Evolutionary conservation across 768 basidiomycete genomes (phyloP).

Genomic region (Pleurotus giganteus): DNA sequence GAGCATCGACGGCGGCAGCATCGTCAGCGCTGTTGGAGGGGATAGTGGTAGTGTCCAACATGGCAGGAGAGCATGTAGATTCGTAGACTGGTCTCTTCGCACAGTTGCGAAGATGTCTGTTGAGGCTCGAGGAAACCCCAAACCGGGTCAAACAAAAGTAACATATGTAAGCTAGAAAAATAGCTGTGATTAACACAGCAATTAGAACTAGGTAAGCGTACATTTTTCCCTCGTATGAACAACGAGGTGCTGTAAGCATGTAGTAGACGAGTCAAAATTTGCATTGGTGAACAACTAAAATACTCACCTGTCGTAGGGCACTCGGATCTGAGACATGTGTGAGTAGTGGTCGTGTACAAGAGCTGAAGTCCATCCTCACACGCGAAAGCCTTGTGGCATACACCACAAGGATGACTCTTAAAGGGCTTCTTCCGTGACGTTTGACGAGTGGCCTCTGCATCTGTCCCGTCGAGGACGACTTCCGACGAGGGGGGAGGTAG

Average conservation of each 20-base stretch:
- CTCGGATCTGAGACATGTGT: background rate
- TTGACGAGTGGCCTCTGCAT: too few species aligned
- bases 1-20: too few species aligned
- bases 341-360: background rate
- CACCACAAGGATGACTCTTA: too few species aligned
- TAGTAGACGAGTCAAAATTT: background rate
- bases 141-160: background rate
- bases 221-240: background rate
- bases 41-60: too few species aligned
- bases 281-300: background rate
- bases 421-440: too few species aligned
- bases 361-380: background rate
- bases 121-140: background rate
- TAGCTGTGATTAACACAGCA: background rate
- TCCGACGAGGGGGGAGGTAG: too few species aligned
- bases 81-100: background rate
- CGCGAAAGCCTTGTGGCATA: background rate
- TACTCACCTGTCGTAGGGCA: background rate
- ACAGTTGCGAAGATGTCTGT: background rate
- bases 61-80: background rate
- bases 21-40: background rate
- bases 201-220: background rate
- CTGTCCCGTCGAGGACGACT: too few species aligned
- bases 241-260: background rate
- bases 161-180: background rate